Evolutionary conservation across 805 yeast genomes (phyloP).

Genomic region (Aciculoconidium aculeatum): DNA sequence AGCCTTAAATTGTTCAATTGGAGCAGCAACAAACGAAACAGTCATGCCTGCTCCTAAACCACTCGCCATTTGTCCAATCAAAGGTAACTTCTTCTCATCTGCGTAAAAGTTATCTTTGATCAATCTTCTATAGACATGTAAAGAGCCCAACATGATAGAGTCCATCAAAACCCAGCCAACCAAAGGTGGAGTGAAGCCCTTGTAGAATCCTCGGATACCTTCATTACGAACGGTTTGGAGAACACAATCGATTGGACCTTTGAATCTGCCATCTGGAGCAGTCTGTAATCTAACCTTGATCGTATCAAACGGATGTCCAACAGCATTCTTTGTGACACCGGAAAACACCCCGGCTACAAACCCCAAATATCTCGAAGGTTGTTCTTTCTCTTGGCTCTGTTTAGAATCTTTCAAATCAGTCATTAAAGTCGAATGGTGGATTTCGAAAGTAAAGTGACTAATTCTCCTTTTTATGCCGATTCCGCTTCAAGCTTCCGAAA

Average conservation of each 20-base stretch:
- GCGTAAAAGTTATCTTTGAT: constrained; percentile 60
- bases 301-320: constrained; percentile 92
- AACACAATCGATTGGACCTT: constrained; percentile 80
- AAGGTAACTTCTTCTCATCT: constrained; percentile 59
- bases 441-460: no score
- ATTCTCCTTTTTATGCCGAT: no score
- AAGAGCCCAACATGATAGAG: constrained; percentile 81
- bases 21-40: constrained; percentile 93
- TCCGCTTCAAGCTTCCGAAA: no score
- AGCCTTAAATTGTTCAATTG: constrained; percentile 85
- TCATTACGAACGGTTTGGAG: constrained; percentile 65
- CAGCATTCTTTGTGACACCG: constrained; percentile 81
- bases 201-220: constrained; percentile 74
- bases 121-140: constrained; percentile 68
- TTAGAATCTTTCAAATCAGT: no score
- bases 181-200: constrained; percentile 90
- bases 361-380: constrained; percentile 58
- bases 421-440: no score
- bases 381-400: no score
- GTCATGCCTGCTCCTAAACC: constrained; percentile 87
- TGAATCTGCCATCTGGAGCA: constrained; percentile 52
- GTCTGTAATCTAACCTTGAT: constrained; percentile 83
- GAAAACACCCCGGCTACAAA: constrained; percentile 86
- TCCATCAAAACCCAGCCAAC: constrained; percentile 95
- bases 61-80: constrained; percentile 69